These are phyloP conservation scores for Juncus effusus DNA, from an alignment of 176 grass and related monocot genomes.

Conservation along the genomic window DNA sequence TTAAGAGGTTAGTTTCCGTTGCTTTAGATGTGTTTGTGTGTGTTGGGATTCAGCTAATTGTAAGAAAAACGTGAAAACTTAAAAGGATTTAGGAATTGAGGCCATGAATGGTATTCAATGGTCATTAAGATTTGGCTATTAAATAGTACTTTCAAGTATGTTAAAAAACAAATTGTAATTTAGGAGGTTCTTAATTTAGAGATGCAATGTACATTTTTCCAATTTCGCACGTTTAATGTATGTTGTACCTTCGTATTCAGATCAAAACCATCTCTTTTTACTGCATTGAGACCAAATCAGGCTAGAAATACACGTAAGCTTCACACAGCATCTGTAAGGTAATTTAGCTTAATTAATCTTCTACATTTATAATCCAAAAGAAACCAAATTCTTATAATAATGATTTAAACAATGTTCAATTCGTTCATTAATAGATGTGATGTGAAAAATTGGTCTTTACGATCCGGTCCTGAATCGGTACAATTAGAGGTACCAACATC, in stretches of 20 bases:
- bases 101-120: too few species aligned
- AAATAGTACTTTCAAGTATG: too few species aligned
- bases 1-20: conserved; percentile 13
- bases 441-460: conserved; percentile 26
- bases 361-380: background rate
- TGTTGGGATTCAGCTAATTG: background rate
- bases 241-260: background rate
- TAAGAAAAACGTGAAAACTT: too few species aligned
- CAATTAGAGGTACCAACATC: conserved; percentile 45
- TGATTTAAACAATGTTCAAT: background rate
- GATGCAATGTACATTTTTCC: background rate
- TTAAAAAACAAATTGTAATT: too few species aligned
- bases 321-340: conserved; percentile 4
- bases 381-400: background rate
- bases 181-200: background rate
- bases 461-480: background rate
- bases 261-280: conserved; percentile 6
- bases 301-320: background rate
- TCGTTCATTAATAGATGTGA: conserved; percentile 19
- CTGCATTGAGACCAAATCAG: conserved; percentile 3
- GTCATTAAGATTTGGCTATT: too few species aligned
- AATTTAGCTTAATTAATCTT: conserved; percentile 25
- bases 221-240: background rate
- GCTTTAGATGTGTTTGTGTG: background rate
- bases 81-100: too few species aligned